Conservation (phyloP, 495 filamentous ascomycete genomes). For the Lophiotrema nucula region DNA sequence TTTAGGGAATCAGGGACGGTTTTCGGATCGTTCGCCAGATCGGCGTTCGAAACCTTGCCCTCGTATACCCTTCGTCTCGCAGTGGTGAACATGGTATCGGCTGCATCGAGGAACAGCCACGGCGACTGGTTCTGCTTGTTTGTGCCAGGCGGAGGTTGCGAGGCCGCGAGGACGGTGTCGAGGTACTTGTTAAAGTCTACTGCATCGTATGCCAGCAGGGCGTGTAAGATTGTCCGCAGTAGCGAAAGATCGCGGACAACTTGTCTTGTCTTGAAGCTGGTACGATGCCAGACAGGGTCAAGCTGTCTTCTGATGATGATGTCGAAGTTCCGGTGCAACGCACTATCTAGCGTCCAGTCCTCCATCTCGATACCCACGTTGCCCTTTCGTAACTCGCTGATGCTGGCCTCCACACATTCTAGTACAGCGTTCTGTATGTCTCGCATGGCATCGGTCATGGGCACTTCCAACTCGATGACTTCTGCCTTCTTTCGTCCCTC, state of each 20-base stretch:
- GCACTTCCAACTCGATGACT: constrained; percentile 94
- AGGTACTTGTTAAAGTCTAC: constrained; percentile 91
- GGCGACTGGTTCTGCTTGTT: constrained; percentile 87
- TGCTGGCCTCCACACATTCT: constrained; percentile 93
- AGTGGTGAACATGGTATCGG: constrained; percentile 88
- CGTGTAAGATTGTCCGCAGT: constrained; percentile 80
- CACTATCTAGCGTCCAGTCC: constrained; percentile 96
- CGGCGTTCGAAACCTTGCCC: constrained; percentile 54
- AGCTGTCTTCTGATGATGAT: constrained; percentile 82
- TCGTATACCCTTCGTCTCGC: constrained; percentile 88
- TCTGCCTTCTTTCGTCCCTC: constrained; percentile 92
- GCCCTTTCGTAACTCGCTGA: constrained; percentile 83
- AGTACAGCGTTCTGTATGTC: constrained; percentile 92
- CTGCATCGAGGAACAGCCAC: constrained; percentile 95
- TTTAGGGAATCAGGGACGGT: constrained; percentile 66
- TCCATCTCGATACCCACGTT: constrained; percentile 92
- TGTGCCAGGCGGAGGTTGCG: constrained; percentile 82
- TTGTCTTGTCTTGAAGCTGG: constrained; percentile 90
- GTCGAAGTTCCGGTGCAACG: constrained; percentile 89
- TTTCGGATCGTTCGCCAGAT: constrained; percentile 40
- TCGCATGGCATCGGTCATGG: constrained; percentile 91
- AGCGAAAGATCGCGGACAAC: constrained; percentile 87
- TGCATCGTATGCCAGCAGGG: constrained; percentile 80
- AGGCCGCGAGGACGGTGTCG: constrained; percentile 88
- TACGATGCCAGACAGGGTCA: constrained; percentile 95